Percentiles rank a stretch among this genome's conserved stretches.
Evolutionary conservation across 345 rosid species (phyloP).

Genomic region (Eutrema japonicum): DNA sequence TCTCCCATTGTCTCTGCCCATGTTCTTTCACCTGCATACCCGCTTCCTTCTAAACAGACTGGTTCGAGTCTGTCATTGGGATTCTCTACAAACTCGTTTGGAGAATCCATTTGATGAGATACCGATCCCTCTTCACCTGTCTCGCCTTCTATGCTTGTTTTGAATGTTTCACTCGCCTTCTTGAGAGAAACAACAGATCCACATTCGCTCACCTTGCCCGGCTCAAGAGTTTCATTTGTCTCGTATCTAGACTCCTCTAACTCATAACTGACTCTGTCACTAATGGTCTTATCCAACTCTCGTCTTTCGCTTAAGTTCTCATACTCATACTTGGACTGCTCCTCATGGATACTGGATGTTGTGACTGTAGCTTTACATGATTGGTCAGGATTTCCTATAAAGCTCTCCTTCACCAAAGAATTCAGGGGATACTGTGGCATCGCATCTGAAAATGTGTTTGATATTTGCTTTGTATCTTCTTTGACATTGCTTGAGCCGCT

Average conservation of each 20-base stretch:
- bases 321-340: conserved; percentile 22
- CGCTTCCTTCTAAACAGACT: conserved; percentile 26
- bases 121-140: conserved; percentile 22
- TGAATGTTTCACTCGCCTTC: conserved; percentile 12
- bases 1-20: conserved; percentile 43
- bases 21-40: conserved; percentile 30
- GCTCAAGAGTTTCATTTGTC: conserved; percentile 27
- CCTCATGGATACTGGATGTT: conserved; percentile 16
- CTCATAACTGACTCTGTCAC: conserved; percentile 17
- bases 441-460: conserved; percentile 14
- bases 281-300: conserved; percentile 27
- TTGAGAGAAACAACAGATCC: conserved; percentile 3
- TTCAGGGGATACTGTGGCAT: conserved; percentile 18
- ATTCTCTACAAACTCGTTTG: background rate
- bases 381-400: conserved; percentile 25
- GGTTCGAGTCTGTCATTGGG: conserved; percentile 27
- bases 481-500: conserved; percentile 31
- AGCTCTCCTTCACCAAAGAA: conserved; percentile 5
- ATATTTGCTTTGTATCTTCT: conserved; percentile 16
- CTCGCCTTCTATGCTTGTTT: conserved; percentile 7
- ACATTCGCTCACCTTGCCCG: conserved; percentile 17
- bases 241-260: conserved; percentile 16
- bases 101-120: conserved; percentile 22
- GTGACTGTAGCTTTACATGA: conserved; percentile 16
- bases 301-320: conserved; percentile 15